A percentile compares a stretch with the other conserved stretches of the same genome.
These are phyloP conservation scores for Miamiensis avidus DNA, from an alignment of 169 alveolate species.

Conservation along the genomic window DNA sequence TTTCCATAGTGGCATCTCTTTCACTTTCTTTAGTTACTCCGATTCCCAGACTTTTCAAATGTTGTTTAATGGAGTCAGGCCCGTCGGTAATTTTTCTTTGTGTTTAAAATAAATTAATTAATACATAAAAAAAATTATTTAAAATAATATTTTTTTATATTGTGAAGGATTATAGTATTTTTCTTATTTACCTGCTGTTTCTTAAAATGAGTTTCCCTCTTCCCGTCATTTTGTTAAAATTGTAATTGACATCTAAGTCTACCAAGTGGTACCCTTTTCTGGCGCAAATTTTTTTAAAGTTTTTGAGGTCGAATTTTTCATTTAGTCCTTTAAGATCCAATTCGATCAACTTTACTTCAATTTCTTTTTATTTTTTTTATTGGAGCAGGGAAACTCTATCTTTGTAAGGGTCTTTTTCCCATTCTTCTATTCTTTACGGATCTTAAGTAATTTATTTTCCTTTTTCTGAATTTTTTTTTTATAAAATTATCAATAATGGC, in stretches of 20 bases:
- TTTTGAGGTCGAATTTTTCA: background rate
- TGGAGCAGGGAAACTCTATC: background rate
- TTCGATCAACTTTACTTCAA: background rate
- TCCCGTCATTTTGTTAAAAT: background rate
- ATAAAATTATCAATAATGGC: background rate
- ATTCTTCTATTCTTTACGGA: background rate
- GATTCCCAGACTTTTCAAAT: background rate
- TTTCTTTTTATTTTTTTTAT: background rate
- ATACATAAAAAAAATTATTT: no score
- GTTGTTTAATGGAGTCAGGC: background rate
- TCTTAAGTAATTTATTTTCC: background rate
- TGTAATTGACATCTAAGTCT: background rate
- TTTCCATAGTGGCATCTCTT: background rate
- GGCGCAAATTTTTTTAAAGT: no score
- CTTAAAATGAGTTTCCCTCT: background rate
- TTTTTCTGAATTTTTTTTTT: background rate
- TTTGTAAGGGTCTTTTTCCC: background rate
- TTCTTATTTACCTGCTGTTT: background rate
- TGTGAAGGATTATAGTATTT: no score
- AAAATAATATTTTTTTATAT: no score
- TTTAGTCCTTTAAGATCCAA: background rate
- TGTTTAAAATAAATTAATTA: no score
- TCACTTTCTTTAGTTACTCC: background rate
- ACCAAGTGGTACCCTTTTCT: background rate
- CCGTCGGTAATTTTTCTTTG: background rate